These are phyloP conservation scores for Lecanicillium sp. DNA, from an alignment of 2,329 filamentous ascomycete species.

Conservation along the genomic window DNA sequence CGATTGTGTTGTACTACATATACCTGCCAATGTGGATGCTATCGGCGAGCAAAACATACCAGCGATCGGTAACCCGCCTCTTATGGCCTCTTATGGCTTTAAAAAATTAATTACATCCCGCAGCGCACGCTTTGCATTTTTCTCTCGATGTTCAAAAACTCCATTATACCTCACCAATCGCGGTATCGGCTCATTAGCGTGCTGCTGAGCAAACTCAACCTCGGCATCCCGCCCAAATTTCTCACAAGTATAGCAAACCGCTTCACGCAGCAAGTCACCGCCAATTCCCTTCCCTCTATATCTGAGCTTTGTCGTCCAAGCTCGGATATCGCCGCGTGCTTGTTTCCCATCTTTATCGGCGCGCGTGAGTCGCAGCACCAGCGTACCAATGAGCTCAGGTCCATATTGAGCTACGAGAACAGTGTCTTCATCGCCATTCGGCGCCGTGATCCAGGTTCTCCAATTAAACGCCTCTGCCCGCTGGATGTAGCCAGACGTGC, in stretches of 20 bases:
- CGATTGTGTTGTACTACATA: no score
- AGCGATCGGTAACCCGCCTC: no score
- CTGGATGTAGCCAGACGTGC: conserved; percentile 54
- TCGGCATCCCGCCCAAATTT: conserved; percentile 52
- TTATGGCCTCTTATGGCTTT: no score
- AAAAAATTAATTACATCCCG: no score
- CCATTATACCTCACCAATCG: no score
- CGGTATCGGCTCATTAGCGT: no score
- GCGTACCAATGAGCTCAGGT: conserved; percentile 58
- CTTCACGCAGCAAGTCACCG: conserved; percentile 62
- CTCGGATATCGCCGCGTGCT: conserved; percentile 60
- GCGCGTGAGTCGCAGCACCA: conserved; percentile 57
- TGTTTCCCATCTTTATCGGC: conserved; percentile 1
- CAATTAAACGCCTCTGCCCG: conserved; percentile 56
- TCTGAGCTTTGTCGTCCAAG: conserved; percentile 67
- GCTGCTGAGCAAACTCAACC: conserved; percentile 64
- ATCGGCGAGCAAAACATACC: no score
- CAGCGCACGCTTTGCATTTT: no score
- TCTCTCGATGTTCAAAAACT: no score
- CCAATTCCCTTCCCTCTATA: conserved; percentile 69
- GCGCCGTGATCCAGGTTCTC: conserved; percentile 45
- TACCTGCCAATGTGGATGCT: no score
- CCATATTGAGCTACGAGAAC: conserved; percentile 59
- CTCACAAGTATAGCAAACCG: conserved; percentile 55
- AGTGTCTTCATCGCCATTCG: conserved; percentile 37